Percentiles rank a stretch among this genome's conserved stretches.
Evolutionary conservation across 2,329 filamentous ascomycete species (phyloP).

Genomic region (Tolypocladium ophioglossoides): DNA sequence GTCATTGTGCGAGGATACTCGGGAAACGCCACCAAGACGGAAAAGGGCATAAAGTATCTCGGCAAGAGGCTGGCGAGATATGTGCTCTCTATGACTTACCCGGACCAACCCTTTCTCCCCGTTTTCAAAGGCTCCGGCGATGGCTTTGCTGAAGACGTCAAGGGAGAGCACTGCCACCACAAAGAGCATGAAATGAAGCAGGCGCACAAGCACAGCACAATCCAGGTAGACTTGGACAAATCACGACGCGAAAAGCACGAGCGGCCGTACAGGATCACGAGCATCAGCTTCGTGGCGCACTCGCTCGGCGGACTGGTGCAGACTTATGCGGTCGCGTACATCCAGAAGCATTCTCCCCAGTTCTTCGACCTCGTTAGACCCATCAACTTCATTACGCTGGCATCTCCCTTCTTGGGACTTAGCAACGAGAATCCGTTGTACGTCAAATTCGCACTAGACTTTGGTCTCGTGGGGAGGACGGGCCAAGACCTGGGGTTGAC

Average conservation of each 20-base stretch:
- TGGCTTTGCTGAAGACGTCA: slow-evolving; percentile 27
- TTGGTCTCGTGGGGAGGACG: slow-evolving; percentile 90
- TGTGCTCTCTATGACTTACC: slow-evolving; percentile 81
- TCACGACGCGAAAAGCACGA: slow-evolving; percentile 35
- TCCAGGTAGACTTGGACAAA: slow-evolving; percentile 44
- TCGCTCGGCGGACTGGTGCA: slow-evolving; percentile 85
- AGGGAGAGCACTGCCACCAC: slow-evolving; percentile 28
- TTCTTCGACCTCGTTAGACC: slow-evolving; percentile 84
- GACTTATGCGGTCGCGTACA: slow-evolving; percentile 91
- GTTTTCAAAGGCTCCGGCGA: slow-evolving; percentile 38
- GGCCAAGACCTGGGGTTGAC: slow-evolving; percentile 91
- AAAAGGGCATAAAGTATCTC: slow-evolving; percentile 92
- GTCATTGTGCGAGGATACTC: slow-evolving; percentile 84
- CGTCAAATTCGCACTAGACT: slow-evolving; percentile 92
- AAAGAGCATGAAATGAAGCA: slow-evolving; percentile 31
- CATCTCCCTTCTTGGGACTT: slow-evolving; percentile 78
- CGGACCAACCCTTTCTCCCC: slow-evolving; percentile 82
- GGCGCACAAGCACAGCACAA: slow-evolving; percentile 51
- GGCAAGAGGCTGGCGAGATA: slow-evolving; percentile 91
- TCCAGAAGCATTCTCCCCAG: slow-evolving; percentile 85
- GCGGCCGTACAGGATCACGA: slow-evolving; percentile 72
- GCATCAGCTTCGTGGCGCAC: slow-evolving; percentile 90
- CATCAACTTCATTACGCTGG: slow-evolving; percentile 81
- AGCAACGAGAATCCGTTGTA: slow-evolving; percentile 98
- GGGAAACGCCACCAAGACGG: slow-evolving; percentile 83